A percentile compares a stretch with the other conserved stretches of the same genome.
Conservation (phyloP, 106 monocot species). For the Ottelia alismoides region DNA sequence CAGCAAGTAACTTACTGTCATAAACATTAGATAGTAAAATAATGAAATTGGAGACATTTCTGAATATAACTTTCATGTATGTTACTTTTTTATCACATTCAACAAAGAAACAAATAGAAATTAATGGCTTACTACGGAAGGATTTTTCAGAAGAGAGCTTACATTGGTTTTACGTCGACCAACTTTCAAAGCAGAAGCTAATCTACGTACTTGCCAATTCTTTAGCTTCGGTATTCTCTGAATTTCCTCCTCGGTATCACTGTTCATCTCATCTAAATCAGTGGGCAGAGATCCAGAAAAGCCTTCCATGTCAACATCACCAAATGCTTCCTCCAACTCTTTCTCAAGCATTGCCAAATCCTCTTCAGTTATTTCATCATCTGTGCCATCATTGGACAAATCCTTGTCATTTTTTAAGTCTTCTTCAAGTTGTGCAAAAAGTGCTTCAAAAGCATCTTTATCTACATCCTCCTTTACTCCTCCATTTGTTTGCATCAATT, state of each 20-base stretch:
- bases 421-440: conserved; percentile 73
- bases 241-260: conserved; percentile 17
- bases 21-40: no score
- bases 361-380: conserved; percentile 72
- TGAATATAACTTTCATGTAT: no score
- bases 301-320: conserved; percentile 33
- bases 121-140: no score
- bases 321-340: conserved; percentile 68
- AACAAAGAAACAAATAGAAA: no score
- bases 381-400: conserved; percentile 21
- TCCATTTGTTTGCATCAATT: no score
- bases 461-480: conserved; percentile 34
- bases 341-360: conserved; percentile 69
- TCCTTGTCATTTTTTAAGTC: conserved; percentile 63
- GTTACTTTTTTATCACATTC: no score
- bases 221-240: conserved; percentile 42
- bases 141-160: conserved; percentile 13
- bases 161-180: conserved; percentile 81
- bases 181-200: conserved; percentile 72
- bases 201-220: conserved; percentile 79
- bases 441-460: conserved; percentile 87
- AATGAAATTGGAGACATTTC: no score
- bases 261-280: conserved; percentile 1
- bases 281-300: conserved; percentile 1
- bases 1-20: no score